phyloP scores from a whole-genome alignment of 2,329 filamentous ascomycete species.

The Paecilomyces formosus region DNA sequence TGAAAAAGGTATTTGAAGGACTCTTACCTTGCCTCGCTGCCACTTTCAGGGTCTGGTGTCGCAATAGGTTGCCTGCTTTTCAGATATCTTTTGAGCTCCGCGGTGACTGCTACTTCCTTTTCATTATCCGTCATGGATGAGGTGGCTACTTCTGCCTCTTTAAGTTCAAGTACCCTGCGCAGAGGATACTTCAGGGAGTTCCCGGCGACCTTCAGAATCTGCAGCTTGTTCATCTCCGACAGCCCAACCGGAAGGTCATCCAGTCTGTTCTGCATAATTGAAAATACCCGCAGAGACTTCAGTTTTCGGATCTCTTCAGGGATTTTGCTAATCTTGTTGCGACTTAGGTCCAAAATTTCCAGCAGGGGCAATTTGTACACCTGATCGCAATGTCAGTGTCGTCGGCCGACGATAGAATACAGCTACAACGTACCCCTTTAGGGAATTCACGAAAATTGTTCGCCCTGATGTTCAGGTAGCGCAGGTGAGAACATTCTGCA shows the following conservation, averaged over 20 bases:
- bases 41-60: conserved; percentile 38
- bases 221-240: conserved; percentile 81
- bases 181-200: conserved; percentile 80
- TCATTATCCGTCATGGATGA: conserved; percentile 51
- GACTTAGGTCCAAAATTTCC: conserved; percentile 86
- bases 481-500: conserved; percentile 40
- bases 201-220: conserved; percentile 81
- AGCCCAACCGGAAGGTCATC: conserved; percentile 75
- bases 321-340: conserved; percentile 72
- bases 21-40: conserved; percentile 37
- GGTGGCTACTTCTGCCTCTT: conserved; percentile 56
- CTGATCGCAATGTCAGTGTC: conserved; percentile 41
- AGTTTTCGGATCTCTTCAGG: conserved; percentile 74
- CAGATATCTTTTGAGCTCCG: conserved; percentile 53
- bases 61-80: conserved; percentile 37
- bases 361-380: conserved; percentile 78
- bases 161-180: conserved; percentile 57
- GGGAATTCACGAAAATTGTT: conserved; percentile 55
- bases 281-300: conserved; percentile 80
- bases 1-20: background rate
- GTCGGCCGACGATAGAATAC: background rate
- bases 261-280: conserved; percentile 79
- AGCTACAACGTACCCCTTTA: conserved; percentile 46
- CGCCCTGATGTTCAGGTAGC: conserved; percentile 43
- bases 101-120: conserved; percentile 53